Percentiles rank a stretch among this genome's conserved stretches.
Evolutionary conservation across 2,329 filamentous ascomycete species (phyloP).

Genomic region (Ceratocystis destructans): DNA sequence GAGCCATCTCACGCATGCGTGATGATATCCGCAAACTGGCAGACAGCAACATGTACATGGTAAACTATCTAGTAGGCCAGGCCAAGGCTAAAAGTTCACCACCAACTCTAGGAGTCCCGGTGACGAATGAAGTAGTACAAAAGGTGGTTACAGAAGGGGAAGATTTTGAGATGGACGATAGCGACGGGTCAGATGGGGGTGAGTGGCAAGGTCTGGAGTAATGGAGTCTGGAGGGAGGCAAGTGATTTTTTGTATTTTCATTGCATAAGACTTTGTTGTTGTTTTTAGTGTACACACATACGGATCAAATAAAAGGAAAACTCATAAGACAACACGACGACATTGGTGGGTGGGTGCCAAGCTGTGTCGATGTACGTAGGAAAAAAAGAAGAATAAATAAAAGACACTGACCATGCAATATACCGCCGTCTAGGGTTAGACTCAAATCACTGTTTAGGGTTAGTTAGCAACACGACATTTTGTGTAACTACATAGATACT

Average conservation of each 20-base stretch:
- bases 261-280: conserved; percentile 14
- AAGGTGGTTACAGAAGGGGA: conserved; percentile 24
- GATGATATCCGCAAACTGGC: conserved; percentile 70
- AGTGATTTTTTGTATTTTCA: conserved; percentile 7
- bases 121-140: conserved; percentile 15
- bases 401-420: no score
- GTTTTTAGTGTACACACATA: conserved; percentile 19
- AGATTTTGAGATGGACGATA: conserved; percentile 25
- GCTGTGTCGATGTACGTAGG: no score
- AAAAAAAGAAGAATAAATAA: no score
- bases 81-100: conserved; percentile 25
- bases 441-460: no score
- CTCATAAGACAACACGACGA: background rate
- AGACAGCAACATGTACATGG: conserved; percentile 77
- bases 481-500: no score
- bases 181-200: conserved; percentile 26
- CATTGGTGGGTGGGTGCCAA: background rate
- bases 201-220: conserved; percentile 20
- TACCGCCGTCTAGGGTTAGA: no score
- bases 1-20: conserved; percentile 66
- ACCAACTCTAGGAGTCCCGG: conserved; percentile 21
- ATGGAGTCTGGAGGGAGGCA: background rate
- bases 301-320: conserved; percentile 9
- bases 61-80: conserved; percentile 62
- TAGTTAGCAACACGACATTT: no score